Evolutionary conservation across 441 rosid species (phyloP), one percentile per base, ranked within the genome.

Genomic region (Populus trichocarpa): DNA sequence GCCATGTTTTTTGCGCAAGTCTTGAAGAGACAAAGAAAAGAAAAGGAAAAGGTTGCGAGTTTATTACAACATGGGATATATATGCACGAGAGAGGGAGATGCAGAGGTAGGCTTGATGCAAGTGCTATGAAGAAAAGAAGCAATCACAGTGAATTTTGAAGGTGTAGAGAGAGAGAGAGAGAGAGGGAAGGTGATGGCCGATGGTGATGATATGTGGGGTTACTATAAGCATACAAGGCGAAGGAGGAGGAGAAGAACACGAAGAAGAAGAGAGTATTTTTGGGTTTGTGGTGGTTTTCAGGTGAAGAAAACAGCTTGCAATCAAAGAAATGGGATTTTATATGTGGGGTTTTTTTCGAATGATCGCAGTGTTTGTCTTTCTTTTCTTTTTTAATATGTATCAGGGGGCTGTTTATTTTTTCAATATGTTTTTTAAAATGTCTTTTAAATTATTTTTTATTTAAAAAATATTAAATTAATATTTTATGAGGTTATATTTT

Each of bases 1-100:
- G 99, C 96, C 99, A 95, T 93, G 84, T 46, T 18, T 32, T 22
- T 64, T 59, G 65, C 25, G 26, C 26, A n/a, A 59, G 25, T n/a
- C 65, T 70, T 4, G 70, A 40, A 33, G 67, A 59, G 23, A 16
- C 20, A 13, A 2, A 30, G 5, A 8, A 69, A 3, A 33, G 5
- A 69, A 22, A 6, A 33, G 13, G 22, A 42, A 26, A 14, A 28
- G 59, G 38, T 7, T 53, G 6, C 10, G 25, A 12, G 18, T 72
- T 67, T 35, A 80, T 66, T 38, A 68, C 61, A 72, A 26, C 81
- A 75, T 77, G 75, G 72, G 81, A 42, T 23, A 23, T 36, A 5
- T 36, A 65, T 46, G 69, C 35, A 36, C 6, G 40, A 22, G 42
- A 63, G 69, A 61, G 63, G 46, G 46, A 64, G 42, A 75, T 71